Evolutionary conservation across 257 asterid species (phyloP).

Genomic region (Solanum lycopersicoides): DNA sequence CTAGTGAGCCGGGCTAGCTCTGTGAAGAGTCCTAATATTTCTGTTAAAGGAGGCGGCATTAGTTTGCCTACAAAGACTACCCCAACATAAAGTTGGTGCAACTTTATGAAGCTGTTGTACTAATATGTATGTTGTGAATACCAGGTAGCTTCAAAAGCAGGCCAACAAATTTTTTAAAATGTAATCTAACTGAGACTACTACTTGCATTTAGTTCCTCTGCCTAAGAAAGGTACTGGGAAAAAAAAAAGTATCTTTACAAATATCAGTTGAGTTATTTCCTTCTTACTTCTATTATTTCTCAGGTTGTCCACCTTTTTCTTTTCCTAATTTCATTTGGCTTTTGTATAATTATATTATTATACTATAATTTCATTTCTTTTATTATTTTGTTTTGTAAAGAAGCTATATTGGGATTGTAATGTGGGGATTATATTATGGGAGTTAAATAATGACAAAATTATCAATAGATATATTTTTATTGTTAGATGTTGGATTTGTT

Average conservation of each 20-base stretch:
- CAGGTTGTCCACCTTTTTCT: not conserved
- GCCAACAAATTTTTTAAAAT: constrained; percentile 33
- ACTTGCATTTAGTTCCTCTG: constrained; percentile 26
- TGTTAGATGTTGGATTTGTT: not conserved
- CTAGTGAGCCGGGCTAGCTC: constrained; percentile 69
- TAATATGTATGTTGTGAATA: constrained; percentile 18
- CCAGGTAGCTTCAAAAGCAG: constrained; percentile 42
- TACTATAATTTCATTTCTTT: not conserved
- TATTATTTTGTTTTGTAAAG: not conserved
- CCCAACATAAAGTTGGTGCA: constrained; percentile 18
- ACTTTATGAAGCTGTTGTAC: constrained; percentile 23
- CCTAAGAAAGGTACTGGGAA: constrained; percentile 15
- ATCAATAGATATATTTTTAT: not conserved
- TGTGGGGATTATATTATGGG: not conserved
- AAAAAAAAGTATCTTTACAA: constrained; percentile 2
- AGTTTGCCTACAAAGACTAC: constrained; percentile 33
- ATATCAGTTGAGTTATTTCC: constrained; percentile 4
- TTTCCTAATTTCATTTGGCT: not conserved
- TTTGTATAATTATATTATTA: not conserved
- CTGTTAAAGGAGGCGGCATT: constrained; percentile 64
- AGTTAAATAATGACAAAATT: not conserved
- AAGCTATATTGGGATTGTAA: not conserved
- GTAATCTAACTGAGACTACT: constrained; percentile 29
- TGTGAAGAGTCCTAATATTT: constrained; percentile 30
- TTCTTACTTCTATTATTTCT: not conserved